phyloP scores from a whole-genome alignment of 805 yeast genomes.

The Lipomyces sp. region DNA sequence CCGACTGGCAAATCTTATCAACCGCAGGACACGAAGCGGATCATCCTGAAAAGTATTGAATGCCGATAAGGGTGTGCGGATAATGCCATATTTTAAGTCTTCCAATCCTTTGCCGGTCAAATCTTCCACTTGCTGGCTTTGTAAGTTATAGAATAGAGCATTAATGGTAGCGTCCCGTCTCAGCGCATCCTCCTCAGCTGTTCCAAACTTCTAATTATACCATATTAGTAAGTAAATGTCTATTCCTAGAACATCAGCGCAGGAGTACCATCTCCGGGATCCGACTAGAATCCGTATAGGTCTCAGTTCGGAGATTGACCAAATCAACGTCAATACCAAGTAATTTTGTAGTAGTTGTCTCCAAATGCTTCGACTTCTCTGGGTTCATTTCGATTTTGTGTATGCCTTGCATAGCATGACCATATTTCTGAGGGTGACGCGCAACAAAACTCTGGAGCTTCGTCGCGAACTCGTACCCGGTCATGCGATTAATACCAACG shows the following conservation, averaged over 20 bases:
- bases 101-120: slow-evolving; percentile 74
- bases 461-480: slow-evolving; percentile 86
- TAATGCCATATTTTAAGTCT: slow-evolving; percentile 70
- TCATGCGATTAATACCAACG: slow-evolving; percentile 80
- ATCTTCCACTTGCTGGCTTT: slow-evolving; percentile 75
- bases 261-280: slow-evolving; percentile 61
- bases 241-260: not conserved
- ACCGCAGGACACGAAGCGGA: slow-evolving; percentile 84
- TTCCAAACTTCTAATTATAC: slow-evolving; percentile 64
- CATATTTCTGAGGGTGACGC: slow-evolving; percentile 23
- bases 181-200: slow-evolving; percentile 87
- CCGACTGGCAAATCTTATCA: slow-evolving; percentile 83
- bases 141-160: slow-evolving; percentile 85
- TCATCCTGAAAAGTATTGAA: slow-evolving; percentile 87
- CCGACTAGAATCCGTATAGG: slow-evolving; percentile 78
- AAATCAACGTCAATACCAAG: slow-evolving; percentile 89
- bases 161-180: slow-evolving; percentile 95
- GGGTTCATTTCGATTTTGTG: slow-evolving; percentile 61
- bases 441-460: slow-evolving; percentile 58
- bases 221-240: not conserved
- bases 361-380: slow-evolving; percentile 93
- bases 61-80: slow-evolving; percentile 89
- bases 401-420: slow-evolving; percentile 29
- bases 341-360: slow-evolving; percentile 90
- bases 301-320: slow-evolving; percentile 87